These are phyloP conservation scores for Termitomyces sp. DNA, from an alignment of 768 basidiomycete genomes.

Conservation along the genomic window DNA sequence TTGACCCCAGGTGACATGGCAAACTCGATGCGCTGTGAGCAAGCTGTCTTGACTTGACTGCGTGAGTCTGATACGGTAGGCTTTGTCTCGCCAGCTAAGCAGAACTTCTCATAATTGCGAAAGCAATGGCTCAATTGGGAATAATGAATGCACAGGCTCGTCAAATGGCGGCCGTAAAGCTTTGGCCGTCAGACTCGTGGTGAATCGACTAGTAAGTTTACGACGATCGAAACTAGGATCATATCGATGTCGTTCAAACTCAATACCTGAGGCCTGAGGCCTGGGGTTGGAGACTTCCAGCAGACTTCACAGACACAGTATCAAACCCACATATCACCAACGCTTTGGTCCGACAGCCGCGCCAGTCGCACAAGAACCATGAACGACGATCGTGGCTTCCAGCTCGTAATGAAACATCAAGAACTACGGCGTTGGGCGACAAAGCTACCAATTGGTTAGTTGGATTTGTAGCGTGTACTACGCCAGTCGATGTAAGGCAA, in stretches of 20 bases:
- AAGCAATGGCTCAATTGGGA: background rate
- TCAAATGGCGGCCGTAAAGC: background rate
- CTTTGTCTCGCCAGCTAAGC: background rate
- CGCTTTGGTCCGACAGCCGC: background rate
- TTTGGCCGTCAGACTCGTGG: background rate
- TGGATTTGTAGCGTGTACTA: background rate
- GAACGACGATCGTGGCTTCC: background rate
- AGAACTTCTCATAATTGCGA: background rate
- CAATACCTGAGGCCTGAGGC: background rate
- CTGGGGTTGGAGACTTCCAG: background rate
- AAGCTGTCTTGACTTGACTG: conserved; percentile 3
- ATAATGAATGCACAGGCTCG: background rate
- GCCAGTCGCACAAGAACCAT: conserved; percentile 8
- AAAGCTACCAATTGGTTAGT: background rate
- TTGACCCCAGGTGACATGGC: background rate
- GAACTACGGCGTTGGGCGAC: no score
- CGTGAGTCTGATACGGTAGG: background rate
- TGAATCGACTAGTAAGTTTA: background rate
- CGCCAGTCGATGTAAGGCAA: background rate
- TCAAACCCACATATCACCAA: background rate
- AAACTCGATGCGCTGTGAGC: background rate
- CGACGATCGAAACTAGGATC: background rate
- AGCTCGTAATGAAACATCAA: background rate
- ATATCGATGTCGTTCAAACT: conserved; percentile 6
- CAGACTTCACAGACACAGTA: background rate